Evolutionary conservation across 306 rosid genomes (phyloP).

Genomic region (Cucurbita argyrosperma): DNA sequence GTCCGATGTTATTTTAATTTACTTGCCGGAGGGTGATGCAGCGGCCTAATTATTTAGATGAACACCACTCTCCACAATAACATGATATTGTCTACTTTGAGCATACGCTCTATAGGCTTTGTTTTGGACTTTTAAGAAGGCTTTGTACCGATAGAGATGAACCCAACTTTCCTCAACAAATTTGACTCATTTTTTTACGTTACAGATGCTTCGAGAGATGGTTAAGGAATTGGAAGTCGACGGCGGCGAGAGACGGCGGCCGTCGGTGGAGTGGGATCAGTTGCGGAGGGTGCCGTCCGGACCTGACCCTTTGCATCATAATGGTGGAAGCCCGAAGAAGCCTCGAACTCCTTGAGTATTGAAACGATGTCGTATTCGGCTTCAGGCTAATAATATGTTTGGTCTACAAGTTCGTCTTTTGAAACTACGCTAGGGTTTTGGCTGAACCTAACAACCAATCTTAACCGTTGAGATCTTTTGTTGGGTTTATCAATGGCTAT

Average conservation of each 20-base stretch:
- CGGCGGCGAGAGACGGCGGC: background rate
- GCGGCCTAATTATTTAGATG: too few species aligned
- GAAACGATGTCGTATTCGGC: background rate
- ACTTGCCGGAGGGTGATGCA: too few species aligned
- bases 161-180: too few species aligned
- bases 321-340: background rate
- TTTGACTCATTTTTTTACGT: too few species aligned
- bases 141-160: too few species aligned
- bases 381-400: background rate
- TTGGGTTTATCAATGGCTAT: background rate
- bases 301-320: slow-evolving; percentile 4
- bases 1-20: too few species aligned
- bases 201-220: background rate
- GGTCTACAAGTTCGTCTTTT: background rate
- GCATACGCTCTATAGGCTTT: too few species aligned
- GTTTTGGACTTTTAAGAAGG: too few species aligned
- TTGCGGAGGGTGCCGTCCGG: slow-evolving; percentile 1
- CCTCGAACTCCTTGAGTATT: background rate
- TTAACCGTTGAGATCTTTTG: background rate
- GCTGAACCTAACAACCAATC: background rate
- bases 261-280: background rate
- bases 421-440: background rate
- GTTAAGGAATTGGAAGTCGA: background rate
- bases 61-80: too few species aligned
- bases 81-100: too few species aligned